phyloP scores from a whole-genome alignment of 176 grass and related monocot species.

The Areca catechu region DNA sequence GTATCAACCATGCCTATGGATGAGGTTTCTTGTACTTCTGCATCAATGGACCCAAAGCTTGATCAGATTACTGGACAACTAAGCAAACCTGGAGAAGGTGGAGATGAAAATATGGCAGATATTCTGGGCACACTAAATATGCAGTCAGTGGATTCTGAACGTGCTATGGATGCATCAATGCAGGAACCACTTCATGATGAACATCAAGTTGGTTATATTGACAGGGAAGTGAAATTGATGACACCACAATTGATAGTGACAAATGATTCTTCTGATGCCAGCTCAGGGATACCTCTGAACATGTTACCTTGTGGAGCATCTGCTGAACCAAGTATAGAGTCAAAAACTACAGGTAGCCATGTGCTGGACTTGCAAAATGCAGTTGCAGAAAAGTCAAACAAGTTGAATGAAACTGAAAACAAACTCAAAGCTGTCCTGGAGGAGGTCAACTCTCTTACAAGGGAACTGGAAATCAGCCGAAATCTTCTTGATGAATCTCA shows the following conservation, averaged over 20 bases:
- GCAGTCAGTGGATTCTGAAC: conserved; percentile 33
- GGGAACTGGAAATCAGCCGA: conserved; percentile 52
- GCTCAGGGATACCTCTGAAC: conserved; percentile 37
- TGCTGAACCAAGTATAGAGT: conserved; percentile 32
- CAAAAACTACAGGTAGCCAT: conserved; percentile 40
- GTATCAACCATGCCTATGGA: conserved; percentile 70
- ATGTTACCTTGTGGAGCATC: conserved; percentile 30
- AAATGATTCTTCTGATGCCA: conserved; percentile 27
- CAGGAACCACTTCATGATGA: conserved; percentile 40
- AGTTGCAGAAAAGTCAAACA: conserved; percentile 60
- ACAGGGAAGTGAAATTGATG: conserved; percentile 39
- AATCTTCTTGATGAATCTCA: conserved; percentile 95
- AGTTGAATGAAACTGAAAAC: conserved; percentile 53
- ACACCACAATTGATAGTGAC: not conserved
- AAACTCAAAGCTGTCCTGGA: conserved; percentile 46
- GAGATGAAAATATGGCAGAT: conserved; percentile 92
- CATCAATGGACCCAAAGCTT: conserved; percentile 24
- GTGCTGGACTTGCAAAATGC: conserved; percentile 50
- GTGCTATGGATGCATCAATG: conserved; percentile 66
- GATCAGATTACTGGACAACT: conserved; percentile 29
- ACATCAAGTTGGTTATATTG: conserved; percentile 37
- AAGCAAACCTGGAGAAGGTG: conserved; percentile 69
- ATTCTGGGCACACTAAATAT: conserved; percentile 68
- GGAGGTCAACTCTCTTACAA: conserved; percentile 52
- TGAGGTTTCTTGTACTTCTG: conserved; percentile 72